Percentiles rank a stretch among this genome's conserved stretches.
These are phyloP conservation scores for Talaromyces adpressus DNA, from an alignment of 495 filamentous ascomycete species.

Conservation along the genomic window DNA sequence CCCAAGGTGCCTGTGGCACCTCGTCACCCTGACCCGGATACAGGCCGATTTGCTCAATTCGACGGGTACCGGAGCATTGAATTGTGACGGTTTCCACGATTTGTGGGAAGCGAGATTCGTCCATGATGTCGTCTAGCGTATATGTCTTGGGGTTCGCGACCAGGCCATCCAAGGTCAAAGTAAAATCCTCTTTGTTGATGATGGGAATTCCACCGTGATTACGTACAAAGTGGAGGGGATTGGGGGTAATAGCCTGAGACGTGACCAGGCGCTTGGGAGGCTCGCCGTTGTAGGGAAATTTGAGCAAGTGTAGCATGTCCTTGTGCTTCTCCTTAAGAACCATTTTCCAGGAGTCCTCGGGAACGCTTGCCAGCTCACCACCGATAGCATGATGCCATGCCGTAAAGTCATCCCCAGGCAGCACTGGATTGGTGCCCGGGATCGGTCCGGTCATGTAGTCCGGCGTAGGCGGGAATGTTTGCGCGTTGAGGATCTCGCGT, in stretches of 20 bases:
- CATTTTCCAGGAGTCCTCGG: conserved; percentile 49
- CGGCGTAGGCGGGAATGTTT: conserved; percentile 49
- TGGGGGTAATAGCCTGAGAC: conserved; percentile 48
- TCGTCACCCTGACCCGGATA: conserved; percentile 64
- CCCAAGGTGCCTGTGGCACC: conserved; percentile 61
- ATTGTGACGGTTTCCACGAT: conserved; percentile 50
- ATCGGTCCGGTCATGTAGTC: conserved; percentile 55
- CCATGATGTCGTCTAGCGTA: conserved; percentile 49
- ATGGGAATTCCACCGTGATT: conserved; percentile 62
- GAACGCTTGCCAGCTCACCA: conserved; percentile 35
- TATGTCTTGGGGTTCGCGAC: conserved; percentile 47
- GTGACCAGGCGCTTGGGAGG: conserved; percentile 45
- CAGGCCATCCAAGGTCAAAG: conserved; percentile 47
- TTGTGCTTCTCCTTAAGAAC: conserved; percentile 54
- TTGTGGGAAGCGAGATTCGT: conserved; percentile 48
- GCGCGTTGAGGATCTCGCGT: conserved; percentile 45
- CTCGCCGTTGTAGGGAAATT: conserved; percentile 69
- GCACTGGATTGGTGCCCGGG: conserved; percentile 55
- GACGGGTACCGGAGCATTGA: conserved; percentile 62
- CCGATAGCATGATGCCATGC: conserved; percentile 57
- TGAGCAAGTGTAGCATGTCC: conserved; percentile 62
- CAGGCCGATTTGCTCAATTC: conserved; percentile 56
- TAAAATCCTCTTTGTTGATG: conserved; percentile 47
- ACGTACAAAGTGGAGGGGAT: conserved; percentile 55
- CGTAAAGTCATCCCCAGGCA: conserved; percentile 58